phyloP scores from a whole-genome alignment of 2,329 filamentous ascomycete genomes.

The Ceratocystis ficicola region DNA sequence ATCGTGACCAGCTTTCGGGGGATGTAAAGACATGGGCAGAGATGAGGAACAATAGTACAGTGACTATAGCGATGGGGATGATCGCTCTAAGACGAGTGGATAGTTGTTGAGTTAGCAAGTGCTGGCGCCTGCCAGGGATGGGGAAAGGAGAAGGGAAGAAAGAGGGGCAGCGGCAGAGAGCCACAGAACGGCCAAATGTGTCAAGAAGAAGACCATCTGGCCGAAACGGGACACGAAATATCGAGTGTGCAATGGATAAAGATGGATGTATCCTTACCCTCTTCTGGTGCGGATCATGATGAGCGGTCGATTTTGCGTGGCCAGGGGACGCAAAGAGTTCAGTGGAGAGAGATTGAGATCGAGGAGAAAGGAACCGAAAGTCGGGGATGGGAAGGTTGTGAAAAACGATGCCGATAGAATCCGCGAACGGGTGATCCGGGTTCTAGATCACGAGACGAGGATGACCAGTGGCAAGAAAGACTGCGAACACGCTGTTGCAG shows the following conservation, averaged over 20 bases:
- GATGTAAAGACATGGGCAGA: conserved; percentile 20
- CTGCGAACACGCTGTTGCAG: too few relatives aligned
- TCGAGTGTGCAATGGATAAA: neutral
- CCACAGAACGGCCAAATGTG: neutral
- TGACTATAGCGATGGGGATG: conserved; percentile 18
- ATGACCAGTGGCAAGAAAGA: too few relatives aligned
- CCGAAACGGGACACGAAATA: neutral
- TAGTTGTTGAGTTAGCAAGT: neutral
- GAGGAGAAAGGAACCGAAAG: neutral
- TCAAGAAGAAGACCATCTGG: neutral
- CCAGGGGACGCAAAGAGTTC: neutral
- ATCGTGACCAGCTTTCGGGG: conserved; percentile 20
- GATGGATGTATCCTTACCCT: conserved; percentile 12
- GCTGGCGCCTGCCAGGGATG: neutral
- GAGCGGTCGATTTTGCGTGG: neutral
- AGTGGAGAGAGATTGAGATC: neutral
- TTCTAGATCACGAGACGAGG: too few relatives aligned
- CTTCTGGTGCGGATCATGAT: conserved; percentile 21
- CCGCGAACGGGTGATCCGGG: too few relatives aligned
- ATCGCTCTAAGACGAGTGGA: conserved; percentile 5
- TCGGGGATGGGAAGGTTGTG: neutral
- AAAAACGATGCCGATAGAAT: neutral
- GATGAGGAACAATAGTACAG: conserved; percentile 19
- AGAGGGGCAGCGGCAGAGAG: neutral
- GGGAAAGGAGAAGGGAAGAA: neutral